A percentile compares a stretch with the other conserved stretches of the same genome.
Evolutionary conservation across 345 rosid species (phyloP).

Genomic region (Firmiana major): DNA sequence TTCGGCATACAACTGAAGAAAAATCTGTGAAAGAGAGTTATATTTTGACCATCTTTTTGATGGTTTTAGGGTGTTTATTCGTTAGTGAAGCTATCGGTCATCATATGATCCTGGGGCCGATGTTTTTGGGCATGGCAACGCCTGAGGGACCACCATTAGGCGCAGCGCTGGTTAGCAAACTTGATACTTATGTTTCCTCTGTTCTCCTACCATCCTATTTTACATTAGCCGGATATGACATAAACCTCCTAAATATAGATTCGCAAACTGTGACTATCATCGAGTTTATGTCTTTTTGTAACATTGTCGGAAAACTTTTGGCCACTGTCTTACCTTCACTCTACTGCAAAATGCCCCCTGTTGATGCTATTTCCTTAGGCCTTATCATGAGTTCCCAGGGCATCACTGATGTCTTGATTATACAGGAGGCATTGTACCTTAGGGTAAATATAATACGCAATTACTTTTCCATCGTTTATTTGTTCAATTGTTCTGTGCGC

Average conservation of each 20-base stretch:
- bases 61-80: conserved; percentile 46
- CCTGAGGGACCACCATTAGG: conserved; percentile 92
- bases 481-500: neutral
- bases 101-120: conserved; percentile 83
- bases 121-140: conserved; percentile 75
- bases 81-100: conserved; percentile 83
- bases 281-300: conserved; percentile 40
- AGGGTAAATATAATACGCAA: conserved; percentile 37
- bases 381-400: conserved; percentile 86
- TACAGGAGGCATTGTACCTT: conserved; percentile 69
- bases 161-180: conserved; percentile 71
- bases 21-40: conserved; percentile 40
- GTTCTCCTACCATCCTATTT: conserved; percentile 82
- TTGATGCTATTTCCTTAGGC: conserved; percentile 82
- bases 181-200: conserved; percentile 82
- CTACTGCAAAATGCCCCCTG: conserved; percentile 57
- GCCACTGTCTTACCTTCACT: conserved; percentile 56
- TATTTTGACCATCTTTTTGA: conserved; percentile 66
- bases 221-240: conserved; percentile 66
- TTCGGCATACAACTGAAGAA: conserved; percentile 21
- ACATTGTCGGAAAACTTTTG: conserved; percentile 48
- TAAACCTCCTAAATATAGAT: conserved; percentile 36
- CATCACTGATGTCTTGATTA: conserved; percentile 74
- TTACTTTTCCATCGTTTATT: neutral
- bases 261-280: conserved; percentile 27